phyloP scores from a whole-genome alignment of 2,329 filamentous ascomycete genomes.

The Ramichloridium luteum region DNA sequence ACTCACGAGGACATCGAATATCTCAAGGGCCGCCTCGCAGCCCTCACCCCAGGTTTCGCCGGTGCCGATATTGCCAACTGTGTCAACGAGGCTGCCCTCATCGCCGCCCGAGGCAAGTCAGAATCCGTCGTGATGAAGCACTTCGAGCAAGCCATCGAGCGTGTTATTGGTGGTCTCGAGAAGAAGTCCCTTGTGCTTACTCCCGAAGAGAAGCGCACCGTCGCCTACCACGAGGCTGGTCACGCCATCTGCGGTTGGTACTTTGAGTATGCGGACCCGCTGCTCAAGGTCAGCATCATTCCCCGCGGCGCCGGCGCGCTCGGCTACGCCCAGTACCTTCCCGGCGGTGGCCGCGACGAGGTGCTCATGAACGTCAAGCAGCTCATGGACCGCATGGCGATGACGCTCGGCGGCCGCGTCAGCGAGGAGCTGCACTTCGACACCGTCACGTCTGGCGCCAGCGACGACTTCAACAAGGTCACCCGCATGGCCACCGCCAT shows the following conservation, averaged over 20 bases:
- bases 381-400: conserved; percentile 98
- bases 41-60: conserved; percentile 89
- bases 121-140: conserved; percentile 74
- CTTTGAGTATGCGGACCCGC: conserved; percentile 88
- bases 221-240: conserved; percentile 95
- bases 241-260: conserved; percentile 99
- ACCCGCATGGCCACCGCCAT: conserved; percentile 91
- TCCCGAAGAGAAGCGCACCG: conserved; percentile 86
- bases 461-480: conserved; percentile 97
- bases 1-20: conserved; percentile 83
- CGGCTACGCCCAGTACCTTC: conserved; percentile 96
- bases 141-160: conserved; percentile 95
- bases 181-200: conserved; percentile 93
- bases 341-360: conserved; percentile 73
- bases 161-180: conserved; percentile 89
- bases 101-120: conserved; percentile 75
- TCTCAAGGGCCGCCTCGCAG: conserved; percentile 75
- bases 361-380: conserved; percentile 95
- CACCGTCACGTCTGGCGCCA: conserved; percentile 87
- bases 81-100: conserved; percentile 91
- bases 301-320: conserved; percentile 86
- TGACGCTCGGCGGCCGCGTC: conserved; percentile 92
- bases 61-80: conserved; percentile 98
- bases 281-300: conserved; percentile 97
- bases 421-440: conserved; percentile 95